phyloP scores from a whole-genome alignment of 2,329 filamentous ascomycete species.

The Cladophialophora yegresii region DNA sequence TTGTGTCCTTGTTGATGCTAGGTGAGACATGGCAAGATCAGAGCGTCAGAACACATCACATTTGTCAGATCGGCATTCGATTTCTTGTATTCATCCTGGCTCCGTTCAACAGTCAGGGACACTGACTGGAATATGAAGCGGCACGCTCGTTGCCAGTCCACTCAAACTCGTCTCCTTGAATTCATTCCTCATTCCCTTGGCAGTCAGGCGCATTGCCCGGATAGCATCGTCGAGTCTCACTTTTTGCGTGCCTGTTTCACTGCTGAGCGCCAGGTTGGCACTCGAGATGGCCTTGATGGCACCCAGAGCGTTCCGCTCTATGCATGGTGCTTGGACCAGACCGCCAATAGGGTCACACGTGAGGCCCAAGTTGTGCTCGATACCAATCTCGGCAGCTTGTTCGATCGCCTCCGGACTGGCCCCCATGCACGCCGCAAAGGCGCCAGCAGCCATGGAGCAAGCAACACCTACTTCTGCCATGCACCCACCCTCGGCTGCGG shows the following conservation, averaged over 20 bases:
- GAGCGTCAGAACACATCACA: background rate
- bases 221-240: slow-evolving; percentile 33
- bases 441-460: slow-evolving; percentile 34
- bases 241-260: slow-evolving; percentile 30
- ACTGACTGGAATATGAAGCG: slow-evolving; percentile 33
- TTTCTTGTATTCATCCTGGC: background rate
- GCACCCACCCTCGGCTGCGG: slow-evolving; percentile 32
- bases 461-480: slow-evolving; percentile 35
- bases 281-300: slow-evolving; percentile 33
- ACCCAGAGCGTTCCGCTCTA: slow-evolving; percentile 33
- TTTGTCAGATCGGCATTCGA: background rate
- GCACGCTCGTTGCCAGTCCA: slow-evolving; percentile 32
- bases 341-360: slow-evolving; percentile 33
- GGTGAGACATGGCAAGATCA: background rate
- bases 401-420: slow-evolving; percentile 32
- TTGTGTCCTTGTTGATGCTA: background rate
- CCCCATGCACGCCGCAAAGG: slow-evolving; percentile 33
- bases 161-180: slow-evolving; percentile 36
- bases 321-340: slow-evolving; percentile 33
- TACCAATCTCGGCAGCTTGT: slow-evolving; percentile 33
- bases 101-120: slow-evolving; percentile 30
- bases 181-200: slow-evolving; percentile 32
- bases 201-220: slow-evolving; percentile 33
- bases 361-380: slow-evolving; percentile 34
- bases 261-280: slow-evolving; percentile 32